Conservation (phyloP, 768 basidiomycete species). For the Coprinopsis sp. region DNA sequence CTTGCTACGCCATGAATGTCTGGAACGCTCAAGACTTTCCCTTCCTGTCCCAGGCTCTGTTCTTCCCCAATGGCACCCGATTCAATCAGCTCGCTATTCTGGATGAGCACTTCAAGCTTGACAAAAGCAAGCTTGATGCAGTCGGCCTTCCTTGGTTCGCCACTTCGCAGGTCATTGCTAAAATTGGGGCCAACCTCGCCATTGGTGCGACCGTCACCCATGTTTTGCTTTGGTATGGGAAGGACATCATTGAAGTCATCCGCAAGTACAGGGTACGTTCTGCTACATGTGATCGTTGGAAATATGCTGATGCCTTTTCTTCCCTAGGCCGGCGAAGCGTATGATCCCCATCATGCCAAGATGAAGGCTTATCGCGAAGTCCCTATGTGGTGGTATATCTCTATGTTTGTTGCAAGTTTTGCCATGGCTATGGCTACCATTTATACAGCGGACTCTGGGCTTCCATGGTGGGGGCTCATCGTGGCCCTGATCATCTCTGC, state of each 20-base stretch:
- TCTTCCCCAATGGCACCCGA: conserved; percentile 45
- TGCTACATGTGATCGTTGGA: background rate
- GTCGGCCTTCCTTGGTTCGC: conserved; percentile 45
- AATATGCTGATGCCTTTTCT: background rate
- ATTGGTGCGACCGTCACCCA: conserved; percentile 49
- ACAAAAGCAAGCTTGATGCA: conserved; percentile 41
- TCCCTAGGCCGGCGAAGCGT: conserved; percentile 26
- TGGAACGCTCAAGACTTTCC: conserved; percentile 61
- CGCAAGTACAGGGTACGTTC: conserved; percentile 34
- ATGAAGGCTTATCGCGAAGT: conserved; percentile 46
- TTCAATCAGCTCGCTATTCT: conserved; percentile 53
- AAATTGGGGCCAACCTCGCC: conserved; percentile 33
- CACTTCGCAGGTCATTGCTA: conserved; percentile 38
- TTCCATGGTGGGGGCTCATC: conserved; percentile 57
- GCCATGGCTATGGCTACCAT: conserved; percentile 50
- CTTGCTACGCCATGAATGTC: conserved; percentile 41
- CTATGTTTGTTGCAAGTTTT: conserved; percentile 38
- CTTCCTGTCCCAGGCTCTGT: conserved; percentile 49
- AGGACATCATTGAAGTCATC: conserved; percentile 41
- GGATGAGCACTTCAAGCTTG: conserved; percentile 44
- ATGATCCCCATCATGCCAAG: conserved; percentile 53
- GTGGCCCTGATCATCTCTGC: conserved; percentile 48
- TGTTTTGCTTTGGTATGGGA: conserved; percentile 48
- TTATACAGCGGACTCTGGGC: conserved; percentile 47
- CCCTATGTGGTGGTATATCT: conserved; percentile 49